phyloP scores from a whole-genome alignment of 116 monocot genomes.

The Posidonia oceanica region DNA sequence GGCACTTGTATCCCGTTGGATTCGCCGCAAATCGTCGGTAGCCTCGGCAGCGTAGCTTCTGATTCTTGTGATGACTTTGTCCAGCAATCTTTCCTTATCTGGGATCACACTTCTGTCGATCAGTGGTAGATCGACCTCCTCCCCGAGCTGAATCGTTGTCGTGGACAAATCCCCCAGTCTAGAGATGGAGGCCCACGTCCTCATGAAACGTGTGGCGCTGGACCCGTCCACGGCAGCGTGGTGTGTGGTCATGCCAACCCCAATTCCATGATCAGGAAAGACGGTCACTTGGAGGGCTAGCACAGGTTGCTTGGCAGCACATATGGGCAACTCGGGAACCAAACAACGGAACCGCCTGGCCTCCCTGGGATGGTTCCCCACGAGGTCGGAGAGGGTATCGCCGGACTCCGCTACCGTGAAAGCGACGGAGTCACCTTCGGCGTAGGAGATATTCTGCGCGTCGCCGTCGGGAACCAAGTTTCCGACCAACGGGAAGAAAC shows the following conservation, averaged over 20 bases:
- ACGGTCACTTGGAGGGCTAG: slow-evolving; percentile 18
- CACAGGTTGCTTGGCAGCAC: neutral
- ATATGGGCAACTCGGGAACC: neutral
- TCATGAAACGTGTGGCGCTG: slow-evolving; percentile 5
- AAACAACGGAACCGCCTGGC: slow-evolving; percentile 4
- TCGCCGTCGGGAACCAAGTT: slow-evolving; percentile 4
- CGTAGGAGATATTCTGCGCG: slow-evolving; percentile 7
- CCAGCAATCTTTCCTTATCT: no score
- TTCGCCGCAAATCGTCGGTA: no score
- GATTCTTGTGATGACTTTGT: no score
- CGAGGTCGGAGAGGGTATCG: slow-evolving; percentile 12
- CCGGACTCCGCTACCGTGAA: slow-evolving; percentile 11
- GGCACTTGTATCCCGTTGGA: no score
- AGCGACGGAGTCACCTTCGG: slow-evolving; percentile 10
- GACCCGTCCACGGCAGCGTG: slow-evolving; percentile 12
- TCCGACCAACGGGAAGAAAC: slow-evolving; percentile 44
- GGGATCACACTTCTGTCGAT: no score
- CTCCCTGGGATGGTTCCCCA: slow-evolving; percentile 2
- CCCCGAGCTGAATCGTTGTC: no score
- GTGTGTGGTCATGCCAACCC: slow-evolving; percentile 5
- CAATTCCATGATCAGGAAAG: slow-evolving; percentile 9
- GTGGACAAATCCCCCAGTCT: neutral
- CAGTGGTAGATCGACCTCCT: no score
- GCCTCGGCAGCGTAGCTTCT: no score
- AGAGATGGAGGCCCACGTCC: slow-evolving; percentile 8